A percentile compares a stretch with the other conserved stretches of the same genome.
Conservation (phyloP, 441 rosid genomes). For the Populus hybrid region DNA sequence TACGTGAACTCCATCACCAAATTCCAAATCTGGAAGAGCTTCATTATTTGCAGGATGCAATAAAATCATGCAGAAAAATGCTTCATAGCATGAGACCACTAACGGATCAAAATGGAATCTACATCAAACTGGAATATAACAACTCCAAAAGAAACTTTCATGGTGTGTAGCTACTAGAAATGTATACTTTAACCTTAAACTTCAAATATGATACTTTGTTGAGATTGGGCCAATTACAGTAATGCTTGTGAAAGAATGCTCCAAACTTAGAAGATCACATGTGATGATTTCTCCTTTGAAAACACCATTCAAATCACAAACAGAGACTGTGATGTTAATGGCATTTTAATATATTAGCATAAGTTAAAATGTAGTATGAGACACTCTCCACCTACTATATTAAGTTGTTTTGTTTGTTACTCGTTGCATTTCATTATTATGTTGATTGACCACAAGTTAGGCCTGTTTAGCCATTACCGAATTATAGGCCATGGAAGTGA, state of each 20-base stretch:
- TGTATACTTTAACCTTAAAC: not conserved
- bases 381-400: too few relatives aligned
- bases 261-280: not conserved
- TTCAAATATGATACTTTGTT: not conserved
- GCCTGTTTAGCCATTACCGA: too few relatives aligned
- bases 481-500: too few relatives aligned
- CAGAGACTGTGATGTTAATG: not conserved
- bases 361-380: too few relatives aligned
- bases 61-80: not conserved
- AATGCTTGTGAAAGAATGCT: slow-evolving; percentile 1
- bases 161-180: not conserved
- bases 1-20: not conserved
- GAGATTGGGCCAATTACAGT: not conserved
- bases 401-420: too few relatives aligned
- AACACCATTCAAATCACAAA: not conserved
- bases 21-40: not conserved
- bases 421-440: too few relatives aligned
- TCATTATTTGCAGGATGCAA: not conserved
- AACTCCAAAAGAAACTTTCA: not conserved
- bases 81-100: not conserved
- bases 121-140: not conserved
- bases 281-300: not conserved
- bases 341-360: too few relatives aligned
- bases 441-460: too few relatives aligned
- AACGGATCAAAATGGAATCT: not conserved